Percentiles rank a stretch among this genome's conserved stretches.
Conservation (phyloP, 768 basidiomycete species). For the Naganishia friedmannii region DNA sequence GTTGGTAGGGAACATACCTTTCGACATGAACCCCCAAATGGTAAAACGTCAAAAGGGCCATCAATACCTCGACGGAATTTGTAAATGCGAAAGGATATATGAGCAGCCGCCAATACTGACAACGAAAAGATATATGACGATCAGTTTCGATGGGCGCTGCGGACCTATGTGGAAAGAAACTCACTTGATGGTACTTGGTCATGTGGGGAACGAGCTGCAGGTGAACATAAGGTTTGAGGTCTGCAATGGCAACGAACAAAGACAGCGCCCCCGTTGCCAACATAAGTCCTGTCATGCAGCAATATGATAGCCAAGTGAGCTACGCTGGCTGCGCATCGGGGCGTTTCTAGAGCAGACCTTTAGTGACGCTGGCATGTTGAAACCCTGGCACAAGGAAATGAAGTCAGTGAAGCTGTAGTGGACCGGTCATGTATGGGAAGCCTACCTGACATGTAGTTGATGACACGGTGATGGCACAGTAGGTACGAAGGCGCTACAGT, state of each 20-base stretch:
- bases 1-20: constrained; percentile 51
- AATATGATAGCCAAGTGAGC: neutral
- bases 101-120: constrained; percentile 78
- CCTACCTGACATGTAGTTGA: no score
- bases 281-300: constrained; percentile 65
- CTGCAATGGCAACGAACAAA: constrained; percentile 72
- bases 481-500: no score
- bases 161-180: constrained; percentile 14
- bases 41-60: constrained; percentile 72
- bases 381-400: neutral
- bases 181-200: constrained; percentile 82
- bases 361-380: neutral
- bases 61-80: constrained; percentile 79
- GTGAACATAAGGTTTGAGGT: constrained; percentile 83
- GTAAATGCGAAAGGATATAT: constrained; percentile 72
- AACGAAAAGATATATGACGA: neutral
- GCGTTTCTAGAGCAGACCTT: neutral
- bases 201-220: constrained; percentile 87
- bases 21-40: constrained; percentile 70
- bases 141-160: neutral
- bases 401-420: no score
- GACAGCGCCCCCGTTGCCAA: constrained; percentile 67
- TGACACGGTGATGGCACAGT: no score
- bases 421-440: no score
- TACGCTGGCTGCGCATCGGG: neutral